Base-by-base conservation (phyloP, 345 rosid genomes). In the Pistacia atlantica region DNA sequence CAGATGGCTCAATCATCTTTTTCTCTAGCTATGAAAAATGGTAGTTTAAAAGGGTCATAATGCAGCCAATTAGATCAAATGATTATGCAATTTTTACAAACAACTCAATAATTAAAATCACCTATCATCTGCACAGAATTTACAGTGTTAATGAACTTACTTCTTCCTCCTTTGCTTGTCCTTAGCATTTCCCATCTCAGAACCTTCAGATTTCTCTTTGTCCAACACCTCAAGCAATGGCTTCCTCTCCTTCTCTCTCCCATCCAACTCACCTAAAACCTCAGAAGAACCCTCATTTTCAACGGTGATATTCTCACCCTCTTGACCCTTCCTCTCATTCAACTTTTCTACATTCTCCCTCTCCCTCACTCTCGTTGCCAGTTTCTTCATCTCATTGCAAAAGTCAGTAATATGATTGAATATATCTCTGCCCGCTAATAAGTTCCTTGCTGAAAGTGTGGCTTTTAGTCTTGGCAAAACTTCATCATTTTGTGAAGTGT, bases 371-470 rank as follows among this genome's bases (percentile, higher is more conserved):
- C 93, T 87, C 8, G 84, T 83, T 0, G 98, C 93, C 80, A 96
- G 71, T 78, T 87, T 92, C 97, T 92, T 92, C 80, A 93, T 65
- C 74, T 91, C 97, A 52, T 82, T 86, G 82, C 97, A 94, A 58
- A 96, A 93, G 51, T 93, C 98, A 1, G 91, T 84, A 71, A 96
- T 90, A 74, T 93, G 99, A 9, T 80, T 81, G 1, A 96, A 75
- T 77, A 93, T 88, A 72, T 92, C 96, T 77, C 81, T 90, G n/a
- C 98, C 97, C 0, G 87, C 91, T 54, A 93, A 93, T 77, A 96
- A 83, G 75, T 93, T 93, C 80, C 91, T 89, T 0, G 97, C 92
- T 16, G 99, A 96, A 20, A 89, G 79, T 8, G 93, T 93, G 84
- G 86, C 86, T 82, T 90, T 93, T 28, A 96, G 80, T 77, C 77